Percentiles rank a stretch among this genome's conserved stretches.
phyloP scores from a whole-genome alignment of 768 basidiomycete genomes.

The Roridomyces roridus region DNA sequence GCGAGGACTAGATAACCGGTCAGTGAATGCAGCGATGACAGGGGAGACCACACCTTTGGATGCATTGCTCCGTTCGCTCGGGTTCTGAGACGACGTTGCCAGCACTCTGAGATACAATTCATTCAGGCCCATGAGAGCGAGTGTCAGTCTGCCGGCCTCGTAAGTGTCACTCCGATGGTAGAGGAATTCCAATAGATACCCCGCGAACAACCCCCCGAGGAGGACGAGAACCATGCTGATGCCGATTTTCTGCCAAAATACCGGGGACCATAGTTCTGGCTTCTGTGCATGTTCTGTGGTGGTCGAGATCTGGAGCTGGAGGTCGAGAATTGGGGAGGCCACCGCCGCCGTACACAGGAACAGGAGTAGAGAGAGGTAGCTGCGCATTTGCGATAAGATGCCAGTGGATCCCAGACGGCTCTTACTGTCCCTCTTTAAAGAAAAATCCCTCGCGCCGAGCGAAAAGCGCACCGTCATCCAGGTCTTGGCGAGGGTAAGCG shows the following conservation, averaged over 20 bases:
- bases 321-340: no score
- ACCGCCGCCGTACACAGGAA: no score
- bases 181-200: constrained; percentile 54
- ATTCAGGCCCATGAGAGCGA: constrained; percentile 95
- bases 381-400: no score
- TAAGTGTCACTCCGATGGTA: neutral
- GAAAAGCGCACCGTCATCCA: no score
- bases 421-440: no score
- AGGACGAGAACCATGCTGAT: constrained; percentile 77
- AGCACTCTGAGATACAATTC: constrained; percentile 90
- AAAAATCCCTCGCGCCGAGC: no score
- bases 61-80: constrained; percentile 70
- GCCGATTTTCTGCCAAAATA: constrained; percentile 76
- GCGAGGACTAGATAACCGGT: constrained; percentile 47
- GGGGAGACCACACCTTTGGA: constrained; percentile 56
- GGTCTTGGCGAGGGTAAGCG: no score
- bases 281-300: no score
- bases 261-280: constrained; percentile 19
- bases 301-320: no score
- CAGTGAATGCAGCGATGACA: no score
- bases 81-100: constrained; percentile 77
- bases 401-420: no score
- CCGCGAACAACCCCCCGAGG: constrained; percentile 90
- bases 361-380: no score
- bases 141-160: constrained; percentile 66